Evolutionary conservation across 116 monocot genomes (phyloP).

Genomic region (Dioscorea cayenensis): DNA sequence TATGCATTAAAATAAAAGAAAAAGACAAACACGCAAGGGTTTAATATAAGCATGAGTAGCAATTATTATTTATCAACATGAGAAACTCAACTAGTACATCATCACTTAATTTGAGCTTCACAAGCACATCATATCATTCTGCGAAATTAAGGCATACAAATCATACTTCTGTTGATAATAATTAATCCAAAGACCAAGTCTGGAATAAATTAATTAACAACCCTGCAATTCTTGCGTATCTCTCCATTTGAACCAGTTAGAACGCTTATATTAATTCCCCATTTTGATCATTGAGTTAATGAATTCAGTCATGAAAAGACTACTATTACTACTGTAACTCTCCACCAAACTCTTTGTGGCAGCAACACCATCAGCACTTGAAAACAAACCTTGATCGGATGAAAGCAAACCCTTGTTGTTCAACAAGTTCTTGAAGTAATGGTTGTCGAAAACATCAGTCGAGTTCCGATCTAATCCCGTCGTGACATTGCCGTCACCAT

Average conservation of each 20-base stretch:
- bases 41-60: too few relatives aligned
- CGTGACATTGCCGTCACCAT: constrained; percentile 55
- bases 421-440: constrained; percentile 57
- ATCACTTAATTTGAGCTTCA: too few relatives aligned
- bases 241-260: constrained; percentile 39
- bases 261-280: constrained; percentile 66
- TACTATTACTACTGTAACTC: constrained; percentile 16
- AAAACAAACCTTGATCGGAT: constrained; percentile 62
- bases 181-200: too few relatives aligned
- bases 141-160: too few relatives aligned
- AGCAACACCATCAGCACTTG: constrained; percentile 33
- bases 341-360: constrained; percentile 39
- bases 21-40: too few relatives aligned
- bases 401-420: constrained; percentile 48
- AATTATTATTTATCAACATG: constrained; percentile 19
- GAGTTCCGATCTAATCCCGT: constrained; percentile 48
- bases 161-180: too few relatives aligned
- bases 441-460: constrained; percentile 55
- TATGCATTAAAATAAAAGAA: too few relatives aligned
- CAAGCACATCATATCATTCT: too few relatives aligned
- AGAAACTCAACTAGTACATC: too few relatives aligned
- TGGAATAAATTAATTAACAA: constrained; percentile 25
- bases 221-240: constrained; percentile 53
- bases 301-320: constrained; percentile 40
- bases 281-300: constrained; percentile 51